Percentiles rank a stretch among this genome's conserved stretches.
Evolutionary conservation across 768 basidiomycete genomes (phyloP).

Genomic region (Tulasnella sp.): DNA sequence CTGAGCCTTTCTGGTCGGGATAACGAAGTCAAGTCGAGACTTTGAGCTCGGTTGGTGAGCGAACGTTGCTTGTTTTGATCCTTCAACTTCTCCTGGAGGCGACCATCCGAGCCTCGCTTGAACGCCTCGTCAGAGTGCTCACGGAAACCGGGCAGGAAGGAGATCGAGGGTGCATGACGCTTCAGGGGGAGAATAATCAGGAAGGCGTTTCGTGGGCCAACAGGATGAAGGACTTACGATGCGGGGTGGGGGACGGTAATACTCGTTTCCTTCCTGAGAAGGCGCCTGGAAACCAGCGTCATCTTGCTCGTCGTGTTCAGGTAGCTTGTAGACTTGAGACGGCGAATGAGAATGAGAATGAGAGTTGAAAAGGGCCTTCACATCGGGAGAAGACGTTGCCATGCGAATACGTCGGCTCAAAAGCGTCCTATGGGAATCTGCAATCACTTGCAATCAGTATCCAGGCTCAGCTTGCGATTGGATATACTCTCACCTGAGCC

Average conservation of each 20-base stretch:
- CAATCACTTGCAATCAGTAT: conserved; percentile 56
- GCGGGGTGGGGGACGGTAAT: conserved; percentile 14
- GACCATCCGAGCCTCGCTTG: conserved; percentile 82
- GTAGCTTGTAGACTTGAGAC: conserved; percentile 78
- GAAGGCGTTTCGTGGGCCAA: background rate
- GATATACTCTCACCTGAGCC: conserved; percentile 11
- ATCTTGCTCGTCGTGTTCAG: conserved; percentile 60
- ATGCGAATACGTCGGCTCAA: conserved; percentile 75
- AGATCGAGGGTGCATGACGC: conserved; percentile 36
- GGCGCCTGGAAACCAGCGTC: conserved; percentile 62
- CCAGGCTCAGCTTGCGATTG: background rate
- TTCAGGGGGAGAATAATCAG: conserved; percentile 35
- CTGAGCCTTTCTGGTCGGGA: conserved; percentile 49
- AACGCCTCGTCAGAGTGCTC: conserved; percentile 61
- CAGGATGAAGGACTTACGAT: background rate
- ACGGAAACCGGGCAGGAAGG: conserved; percentile 14
- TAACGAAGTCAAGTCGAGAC: conserved; percentile 84
- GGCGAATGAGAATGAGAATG: conserved; percentile 53
- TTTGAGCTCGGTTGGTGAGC: conserved; percentile 84
- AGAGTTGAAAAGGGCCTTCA: conserved; percentile 87
- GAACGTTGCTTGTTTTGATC: conserved; percentile 65
- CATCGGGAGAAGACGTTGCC: conserved; percentile 89
- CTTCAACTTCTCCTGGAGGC: conserved; percentile 81
- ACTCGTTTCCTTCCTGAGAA: conserved; percentile 42
- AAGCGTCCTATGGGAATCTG: conserved; percentile 53